Percentiles rank a stretch among this genome's conserved stretches.
These are phyloP conservation scores for Backusella tuberculispora DNA, from an alignment of 192 early-diverging fungal genomes.

Conservation along the genomic window DNA sequence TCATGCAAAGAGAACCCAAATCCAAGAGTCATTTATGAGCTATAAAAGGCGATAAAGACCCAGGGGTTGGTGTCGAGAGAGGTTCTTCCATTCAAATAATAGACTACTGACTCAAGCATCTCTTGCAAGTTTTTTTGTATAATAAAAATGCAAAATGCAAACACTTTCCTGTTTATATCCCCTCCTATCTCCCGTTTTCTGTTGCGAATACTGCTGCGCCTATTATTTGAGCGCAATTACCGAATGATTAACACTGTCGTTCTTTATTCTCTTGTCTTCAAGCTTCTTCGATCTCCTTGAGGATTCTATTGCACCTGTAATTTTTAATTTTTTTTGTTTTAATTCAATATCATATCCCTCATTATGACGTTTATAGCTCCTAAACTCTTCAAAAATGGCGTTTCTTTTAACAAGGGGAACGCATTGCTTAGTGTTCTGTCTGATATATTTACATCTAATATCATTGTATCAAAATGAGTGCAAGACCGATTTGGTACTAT, in stretches of 20 bases:
- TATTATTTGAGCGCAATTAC: constrained; percentile 12
- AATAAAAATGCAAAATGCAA: constrained; percentile 18
- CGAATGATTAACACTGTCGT: background rate
- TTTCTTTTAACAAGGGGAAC: constrained; percentile 6
- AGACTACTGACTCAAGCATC: constrained; percentile 24
- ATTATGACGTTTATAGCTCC: background rate
- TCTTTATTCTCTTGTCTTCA: constrained; percentile 3
- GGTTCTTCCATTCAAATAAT: constrained; percentile 12
- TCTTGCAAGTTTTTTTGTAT: constrained; percentile 22
- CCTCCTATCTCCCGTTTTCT: constrained; percentile 12
- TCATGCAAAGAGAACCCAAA: constrained; percentile 21
- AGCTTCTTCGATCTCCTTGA: constrained; percentile 2
- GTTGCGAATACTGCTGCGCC: background rate
- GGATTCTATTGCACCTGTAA: constrained; percentile 12
- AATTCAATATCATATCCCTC: background rate
- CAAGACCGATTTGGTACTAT: background rate
- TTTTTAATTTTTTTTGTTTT: constrained; percentile 10
- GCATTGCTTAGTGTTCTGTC: constrained; percentile 4
- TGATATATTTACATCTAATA: constrained; percentile 9
- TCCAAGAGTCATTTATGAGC: constrained; percentile 1
- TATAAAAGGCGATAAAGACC: constrained; percentile 10
- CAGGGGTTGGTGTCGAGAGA: constrained; percentile 22
- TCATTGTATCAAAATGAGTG: constrained; percentile 2
- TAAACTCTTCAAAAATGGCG: constrained; percentile 1
- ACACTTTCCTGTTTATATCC: constrained; percentile 16